These are phyloP conservation scores for Pseudevernia furfuracea DNA, from an alignment of 495 filamentous ascomycete species.

Conservation along the genomic window DNA sequence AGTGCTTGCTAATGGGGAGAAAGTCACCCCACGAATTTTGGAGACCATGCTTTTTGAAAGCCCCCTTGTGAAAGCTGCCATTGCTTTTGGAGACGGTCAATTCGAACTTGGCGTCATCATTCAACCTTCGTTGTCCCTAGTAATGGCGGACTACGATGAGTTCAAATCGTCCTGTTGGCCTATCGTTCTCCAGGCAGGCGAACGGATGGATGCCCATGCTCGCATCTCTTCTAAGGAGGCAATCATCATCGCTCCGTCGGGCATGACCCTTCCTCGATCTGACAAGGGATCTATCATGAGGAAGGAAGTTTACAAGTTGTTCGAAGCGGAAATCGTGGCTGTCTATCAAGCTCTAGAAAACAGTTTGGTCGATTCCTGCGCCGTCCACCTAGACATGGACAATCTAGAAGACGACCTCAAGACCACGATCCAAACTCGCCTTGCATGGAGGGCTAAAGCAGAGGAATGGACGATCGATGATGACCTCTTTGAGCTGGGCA, in stretches of 20 bases:
- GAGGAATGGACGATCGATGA: constrained; percentile 19
- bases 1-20: constrained; percentile 36
- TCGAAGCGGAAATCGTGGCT: too few relatives aligned
- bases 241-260: constrained; percentile 27
- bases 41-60: constrained; percentile 27
- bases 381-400: too few relatives aligned
- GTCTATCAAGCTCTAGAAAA: too few relatives aligned
- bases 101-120: too few relatives aligned
- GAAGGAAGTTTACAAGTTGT: too few relatives aligned
- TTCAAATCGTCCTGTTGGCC: constrained; percentile 30
- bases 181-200: constrained; percentile 22
- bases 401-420: too few relatives aligned
- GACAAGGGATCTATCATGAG: too few relatives aligned
- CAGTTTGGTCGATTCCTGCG: too few relatives aligned
- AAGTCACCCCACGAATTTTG: constrained; percentile 30
- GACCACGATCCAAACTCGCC: constrained; percentile 27
- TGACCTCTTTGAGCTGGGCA: constrained; percentile 37
- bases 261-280: not conserved
- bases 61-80: constrained; percentile 12
- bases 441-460: constrained; percentile 14
- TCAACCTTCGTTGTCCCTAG: too few relatives aligned
- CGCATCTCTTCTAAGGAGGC: constrained; percentile 27
- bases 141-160: not conserved
- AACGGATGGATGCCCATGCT: constrained; percentile 30
- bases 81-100: too few relatives aligned